Evolutionary conservation across 768 basidiomycete genomes (phyloP), one percentile per base, ranked within the genome.

Genomic region (Sutorius australiensis): DNA sequence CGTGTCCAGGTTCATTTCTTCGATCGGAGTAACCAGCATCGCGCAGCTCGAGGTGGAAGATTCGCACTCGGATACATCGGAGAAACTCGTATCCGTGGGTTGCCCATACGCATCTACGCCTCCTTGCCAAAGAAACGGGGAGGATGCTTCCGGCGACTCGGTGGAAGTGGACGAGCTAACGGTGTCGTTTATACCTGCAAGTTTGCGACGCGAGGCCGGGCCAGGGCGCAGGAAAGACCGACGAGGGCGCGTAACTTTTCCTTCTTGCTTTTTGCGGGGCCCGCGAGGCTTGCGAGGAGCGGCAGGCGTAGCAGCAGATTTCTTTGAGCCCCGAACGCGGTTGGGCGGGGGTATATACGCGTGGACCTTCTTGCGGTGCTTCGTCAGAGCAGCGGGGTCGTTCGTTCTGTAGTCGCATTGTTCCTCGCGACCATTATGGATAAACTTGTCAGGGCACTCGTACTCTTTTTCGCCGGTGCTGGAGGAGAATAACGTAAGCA

Each of bases 341-440:
- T 11, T 46, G 6, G 40, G 24, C 48, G 19, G 55, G 14, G 58
- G 67, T 12, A 60, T 32, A 37, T 68, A 58, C 2, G 53, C 56
- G 14, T 67, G 66, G 21, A 30, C 14, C 14, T 31, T 49, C 43
- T 63, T 68, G 2, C 67, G 64, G 34, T 67, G 66, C 31, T 61
- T 65, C 7, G 62, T 60, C 39, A 67, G 40, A 12, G 60, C 55
- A 0, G 64, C 62, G 1, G 67, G 67, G 42, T 67, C 67, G 13
- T 56, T 55, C 1, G 66, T 68, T 46, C 38, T 54, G 46, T 58
- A 67, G 0, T 39, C 34, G 37, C 66, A 67, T 2, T 31, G 44
- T 33, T 44, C 40, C 30, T 30, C 51, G 6, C 6, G 7, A 40
- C 24, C n/a, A n/a, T 14, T 19, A 17, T 17, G 5, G 17, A 0